These are phyloP conservation scores for Exophiala aquamarina DNA, from an alignment of 2,329 filamentous ascomycete species.

Conservation along the genomic window DNA sequence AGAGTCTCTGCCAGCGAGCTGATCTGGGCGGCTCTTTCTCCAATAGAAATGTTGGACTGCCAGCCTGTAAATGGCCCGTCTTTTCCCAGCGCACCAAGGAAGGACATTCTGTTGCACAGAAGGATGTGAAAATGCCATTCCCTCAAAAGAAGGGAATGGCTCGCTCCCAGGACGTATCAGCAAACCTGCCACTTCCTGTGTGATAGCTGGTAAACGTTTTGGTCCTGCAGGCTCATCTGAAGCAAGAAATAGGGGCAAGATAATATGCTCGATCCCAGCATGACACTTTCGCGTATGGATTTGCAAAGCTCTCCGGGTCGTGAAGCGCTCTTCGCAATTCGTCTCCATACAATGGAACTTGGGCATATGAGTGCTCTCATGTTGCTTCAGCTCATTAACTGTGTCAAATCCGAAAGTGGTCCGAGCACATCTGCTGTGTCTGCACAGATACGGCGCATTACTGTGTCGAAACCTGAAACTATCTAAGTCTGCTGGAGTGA, in stretches of 20 bases:
- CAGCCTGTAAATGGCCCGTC: constrained; percentile 47
- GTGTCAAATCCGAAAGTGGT: neutral
- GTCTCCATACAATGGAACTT: neutral
- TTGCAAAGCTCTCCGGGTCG: neutral
- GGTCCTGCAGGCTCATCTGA: neutral
- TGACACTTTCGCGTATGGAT: neutral
- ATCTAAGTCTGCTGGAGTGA: neutral
- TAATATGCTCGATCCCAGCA: neutral
- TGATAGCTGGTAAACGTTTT: neutral
- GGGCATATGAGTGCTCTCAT: neutral
- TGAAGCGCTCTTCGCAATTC: neutral
- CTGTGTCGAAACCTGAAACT: neutral
- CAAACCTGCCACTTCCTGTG: neutral
- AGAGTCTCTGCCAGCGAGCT: constrained; percentile 48
- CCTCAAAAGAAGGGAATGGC: no score
- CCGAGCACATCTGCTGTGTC: neutral
- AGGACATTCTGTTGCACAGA: constrained; percentile 33
- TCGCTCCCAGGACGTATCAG: neutral
- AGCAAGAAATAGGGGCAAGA: neutral
- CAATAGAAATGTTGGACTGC: constrained; percentile 41
- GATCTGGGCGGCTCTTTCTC: constrained; percentile 42
- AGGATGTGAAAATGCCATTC: no score
- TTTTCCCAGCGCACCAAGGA: constrained; percentile 39
- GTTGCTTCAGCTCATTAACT: neutral
- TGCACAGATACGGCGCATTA: neutral